Percentiles rank a stretch among this genome's conserved stretches.
These are phyloP conservation scores for Phytophthora pini DNA, from an alignment of 352 stramenopile species.

Conservation along the genomic window DNA sequence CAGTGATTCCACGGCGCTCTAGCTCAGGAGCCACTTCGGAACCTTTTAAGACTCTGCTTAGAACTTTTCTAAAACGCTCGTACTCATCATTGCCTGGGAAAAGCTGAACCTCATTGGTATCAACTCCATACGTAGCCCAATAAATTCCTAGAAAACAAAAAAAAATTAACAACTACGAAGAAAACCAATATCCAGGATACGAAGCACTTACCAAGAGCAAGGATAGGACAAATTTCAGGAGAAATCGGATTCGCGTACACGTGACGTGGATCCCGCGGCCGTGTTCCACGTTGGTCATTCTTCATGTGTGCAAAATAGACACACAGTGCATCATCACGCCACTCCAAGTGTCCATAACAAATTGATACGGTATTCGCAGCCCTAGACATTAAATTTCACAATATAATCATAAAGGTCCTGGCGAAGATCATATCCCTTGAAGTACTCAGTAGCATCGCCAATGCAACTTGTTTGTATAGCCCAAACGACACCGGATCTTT, in stretches of 20 bases:
- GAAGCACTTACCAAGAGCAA: slow-evolving; percentile 30
- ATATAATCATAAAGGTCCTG: no score
- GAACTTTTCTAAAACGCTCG: not conserved
- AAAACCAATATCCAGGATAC: no score
- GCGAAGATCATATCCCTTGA: no score
- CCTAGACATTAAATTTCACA: no score
- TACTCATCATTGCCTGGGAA: not conserved
- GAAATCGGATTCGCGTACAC: slow-evolving; percentile 38
- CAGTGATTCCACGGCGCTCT: no score
- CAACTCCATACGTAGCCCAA: not conserved
- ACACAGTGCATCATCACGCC: slow-evolving; percentile 34
- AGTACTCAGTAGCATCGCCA: no score
- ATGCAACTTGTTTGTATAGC: no score
- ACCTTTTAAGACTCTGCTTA: not conserved
- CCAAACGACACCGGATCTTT: no score
- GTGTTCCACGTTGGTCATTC: slow-evolving; percentile 29
- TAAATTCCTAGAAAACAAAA: not conserved
- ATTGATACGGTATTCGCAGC: slow-evolving; percentile 1
- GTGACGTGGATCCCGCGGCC: slow-evolving; percentile 34
- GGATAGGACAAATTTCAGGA: slow-evolving; percentile 37
- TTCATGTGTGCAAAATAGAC: slow-evolving; percentile 51
- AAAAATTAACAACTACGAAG: no score
- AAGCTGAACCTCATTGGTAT: not conserved
- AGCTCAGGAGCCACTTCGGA: not conserved
- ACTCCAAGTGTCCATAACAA: slow-evolving; percentile 33